phyloP scores from a whole-genome alignment of 805 yeast genomes.

The Metschnikowia kunwiensis region DNA sequence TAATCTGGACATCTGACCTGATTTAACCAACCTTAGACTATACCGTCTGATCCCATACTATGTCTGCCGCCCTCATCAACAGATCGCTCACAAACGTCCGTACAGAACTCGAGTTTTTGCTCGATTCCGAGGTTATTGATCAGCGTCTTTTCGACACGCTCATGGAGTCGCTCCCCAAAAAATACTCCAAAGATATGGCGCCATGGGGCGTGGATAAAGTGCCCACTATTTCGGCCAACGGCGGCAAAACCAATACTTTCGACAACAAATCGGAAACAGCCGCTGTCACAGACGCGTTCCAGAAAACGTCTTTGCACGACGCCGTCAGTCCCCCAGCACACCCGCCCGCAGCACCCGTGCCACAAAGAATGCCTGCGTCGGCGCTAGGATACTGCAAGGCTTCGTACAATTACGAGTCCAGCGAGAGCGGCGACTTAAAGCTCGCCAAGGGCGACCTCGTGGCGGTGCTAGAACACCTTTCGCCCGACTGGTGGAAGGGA shows the following conservation, averaged over 20 bases:
- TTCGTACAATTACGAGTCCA: constrained; percentile 69
- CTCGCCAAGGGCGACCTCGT: constrained; percentile 67
- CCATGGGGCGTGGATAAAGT: constrained; percentile 45
- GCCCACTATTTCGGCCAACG: constrained; percentile 7
- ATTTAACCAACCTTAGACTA: too few relatives aligned
- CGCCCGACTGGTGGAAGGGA: constrained; percentile 93
- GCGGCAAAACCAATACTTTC: constrained; percentile 9
- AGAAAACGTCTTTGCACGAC: constrained; percentile 15
- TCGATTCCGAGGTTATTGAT: constrained; percentile 70
- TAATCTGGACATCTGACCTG: too few relatives aligned
- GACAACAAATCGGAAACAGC: constrained; percentile 4
- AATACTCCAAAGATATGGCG: constrained; percentile 48
- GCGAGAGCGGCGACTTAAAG: constrained; percentile 70
- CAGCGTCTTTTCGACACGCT: constrained; percentile 53
- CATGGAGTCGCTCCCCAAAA: constrained; percentile 51
- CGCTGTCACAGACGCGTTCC: constrained; percentile 4
- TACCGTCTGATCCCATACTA: too few relatives aligned
- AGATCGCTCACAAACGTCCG: constrained; percentile 73
- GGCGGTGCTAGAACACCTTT: constrained; percentile 65
- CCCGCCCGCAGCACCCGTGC: constrained; percentile 13
- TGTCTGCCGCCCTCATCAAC: constrained; percentile 61
- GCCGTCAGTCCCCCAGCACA: constrained; percentile 21
- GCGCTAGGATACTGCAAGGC: constrained; percentile 53
- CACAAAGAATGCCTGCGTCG: constrained; percentile 16
- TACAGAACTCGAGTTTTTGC: constrained; percentile 77